Conservation (phyloP, 1,284 basidiomycete genomes). For the Neotropicomus parvogracilis region DNA sequence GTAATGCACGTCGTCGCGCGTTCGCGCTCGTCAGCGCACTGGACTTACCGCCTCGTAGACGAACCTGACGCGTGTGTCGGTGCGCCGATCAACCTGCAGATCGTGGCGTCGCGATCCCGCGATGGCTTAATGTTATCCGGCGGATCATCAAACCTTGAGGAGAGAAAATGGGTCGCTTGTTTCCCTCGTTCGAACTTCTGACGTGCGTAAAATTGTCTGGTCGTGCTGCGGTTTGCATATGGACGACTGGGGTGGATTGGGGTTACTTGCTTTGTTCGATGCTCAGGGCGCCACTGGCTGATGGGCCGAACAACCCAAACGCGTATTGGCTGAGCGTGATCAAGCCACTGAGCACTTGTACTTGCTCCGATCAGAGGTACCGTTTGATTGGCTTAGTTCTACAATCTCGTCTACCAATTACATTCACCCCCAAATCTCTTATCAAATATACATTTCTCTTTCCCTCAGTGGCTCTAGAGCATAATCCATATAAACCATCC, state of each 20-base stretch:
- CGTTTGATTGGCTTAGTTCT: too few species aligned
- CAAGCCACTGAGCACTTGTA: too few species aligned
- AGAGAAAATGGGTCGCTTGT: neutral
- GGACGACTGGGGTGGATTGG: too few species aligned
- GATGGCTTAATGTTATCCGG: constrained; percentile 24
- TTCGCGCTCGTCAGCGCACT: neutral
- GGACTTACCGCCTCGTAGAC: constrained; percentile 13
- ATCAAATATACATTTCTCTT: too few species aligned
- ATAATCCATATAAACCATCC: neutral
- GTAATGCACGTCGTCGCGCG: constrained; percentile 11
- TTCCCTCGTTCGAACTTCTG: neutral
- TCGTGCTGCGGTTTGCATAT: neutral
- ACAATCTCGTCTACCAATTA: too few species aligned
- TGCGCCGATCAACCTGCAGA: constrained; percentile 20
- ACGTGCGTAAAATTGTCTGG: neutral
- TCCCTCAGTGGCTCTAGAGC: neutral
- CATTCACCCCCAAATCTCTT: too few species aligned
- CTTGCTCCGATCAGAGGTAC: too few species aligned
- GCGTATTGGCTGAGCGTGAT: too few species aligned
- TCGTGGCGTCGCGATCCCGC: constrained; percentile 22
- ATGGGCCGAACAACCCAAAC: too few species aligned
- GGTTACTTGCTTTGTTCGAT: too few species aligned
- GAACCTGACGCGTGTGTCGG: constrained; percentile 15
- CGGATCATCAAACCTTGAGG: neutral
- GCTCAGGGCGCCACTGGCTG: too few species aligned